Conservation (phyloP, 805 yeast species). For the Metschnikowia cubensis region DNA sequence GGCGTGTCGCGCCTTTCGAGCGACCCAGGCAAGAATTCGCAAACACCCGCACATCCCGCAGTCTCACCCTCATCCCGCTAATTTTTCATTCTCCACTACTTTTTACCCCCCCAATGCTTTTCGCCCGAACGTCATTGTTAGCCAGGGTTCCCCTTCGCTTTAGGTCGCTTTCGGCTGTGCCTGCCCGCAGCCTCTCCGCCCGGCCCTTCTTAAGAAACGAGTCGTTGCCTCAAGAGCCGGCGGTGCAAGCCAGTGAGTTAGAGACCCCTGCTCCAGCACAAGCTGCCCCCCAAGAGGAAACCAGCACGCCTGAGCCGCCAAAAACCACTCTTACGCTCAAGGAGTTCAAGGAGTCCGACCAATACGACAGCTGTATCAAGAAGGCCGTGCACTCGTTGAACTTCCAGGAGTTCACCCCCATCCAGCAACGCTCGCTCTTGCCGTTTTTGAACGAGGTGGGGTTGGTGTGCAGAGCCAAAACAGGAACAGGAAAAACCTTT, state of each 20-base stretch:
- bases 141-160: background rate
- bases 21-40: background rate
- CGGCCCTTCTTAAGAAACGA: background rate
- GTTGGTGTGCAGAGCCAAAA: conserved; percentile 82
- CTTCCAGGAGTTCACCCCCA: conserved; percentile 57
- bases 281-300: background rate
- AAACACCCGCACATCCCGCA: background rate
- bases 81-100: background rate
- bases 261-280: background rate
- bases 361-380: conserved; percentile 11
- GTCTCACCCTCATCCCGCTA: background rate
- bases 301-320: background rate
- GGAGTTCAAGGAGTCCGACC: conserved; percentile 11
- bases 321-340: conserved; percentile 11
- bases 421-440: conserved; percentile 59
- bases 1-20: background rate
- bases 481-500: conserved; percentile 93
- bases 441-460: conserved; percentile 58
- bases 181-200: background rate
- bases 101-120: background rate
- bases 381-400: conserved; percentile 24
- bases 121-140: background rate
- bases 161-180: background rate
- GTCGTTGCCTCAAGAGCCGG: background rate
- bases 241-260: background rate